Conservation (phyloP, 169 alveolate species). For the Eimeria falciformis region DNA sequence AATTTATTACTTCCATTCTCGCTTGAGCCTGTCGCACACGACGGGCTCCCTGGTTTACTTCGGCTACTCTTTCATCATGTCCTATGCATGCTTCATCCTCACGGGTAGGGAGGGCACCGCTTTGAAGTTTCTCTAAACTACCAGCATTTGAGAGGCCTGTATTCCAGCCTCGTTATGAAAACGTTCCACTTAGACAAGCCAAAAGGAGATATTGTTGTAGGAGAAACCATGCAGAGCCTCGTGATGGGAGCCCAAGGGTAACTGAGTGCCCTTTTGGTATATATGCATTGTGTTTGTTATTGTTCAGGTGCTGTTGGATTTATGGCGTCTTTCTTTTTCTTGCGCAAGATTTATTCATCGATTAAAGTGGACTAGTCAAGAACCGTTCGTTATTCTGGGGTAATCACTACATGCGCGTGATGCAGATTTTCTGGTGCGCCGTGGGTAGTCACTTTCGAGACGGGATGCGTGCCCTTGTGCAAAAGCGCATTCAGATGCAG, state of each 20-base stretch:
- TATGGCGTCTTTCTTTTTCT: slow-evolving; percentile 85
- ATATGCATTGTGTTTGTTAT: background rate
- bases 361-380: slow-evolving; percentile 83
- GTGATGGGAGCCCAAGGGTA: no score
- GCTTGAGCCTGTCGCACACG: slow-evolving; percentile 82
- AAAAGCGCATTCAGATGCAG: no score
- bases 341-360: slow-evolving; percentile 86
- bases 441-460: no score
- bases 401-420: background rate
- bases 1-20: slow-evolving; percentile 82
- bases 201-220: no score
- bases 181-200: no score
- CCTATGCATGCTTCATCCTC: slow-evolving; percentile 85
- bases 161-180: no score
- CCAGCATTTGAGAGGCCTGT: background rate
- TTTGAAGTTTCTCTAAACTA: background rate
- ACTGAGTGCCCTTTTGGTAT: background rate
- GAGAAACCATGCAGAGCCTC: no score
- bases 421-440: background rate
- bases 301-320: slow-evolving; percentile 81
- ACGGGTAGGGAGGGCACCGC: slow-evolving; percentile 82
- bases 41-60: slow-evolving; percentile 87
- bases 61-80: slow-evolving; percentile 85
- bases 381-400: no score
- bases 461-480: no score